A percentile compares a stretch with the other conserved stretches of the same genome.
These are phyloP conservation scores for Monosporascus sp. DNA, from an alignment of 2,329 filamentous ascomycete species.

Conservation along the genomic window DNA sequence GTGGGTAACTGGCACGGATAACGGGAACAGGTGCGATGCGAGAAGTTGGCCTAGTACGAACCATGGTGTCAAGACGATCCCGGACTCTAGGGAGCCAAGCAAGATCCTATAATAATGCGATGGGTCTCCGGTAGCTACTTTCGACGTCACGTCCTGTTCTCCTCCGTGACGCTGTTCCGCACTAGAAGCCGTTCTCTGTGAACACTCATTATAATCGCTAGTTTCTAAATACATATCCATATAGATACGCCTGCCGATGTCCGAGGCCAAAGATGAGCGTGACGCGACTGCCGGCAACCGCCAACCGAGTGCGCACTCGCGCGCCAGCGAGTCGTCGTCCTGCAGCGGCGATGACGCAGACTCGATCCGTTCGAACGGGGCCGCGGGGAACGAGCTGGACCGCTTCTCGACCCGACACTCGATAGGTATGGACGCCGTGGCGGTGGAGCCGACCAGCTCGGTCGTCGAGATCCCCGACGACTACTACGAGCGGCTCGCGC, in stretches of 20 bases:
- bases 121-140: neutral
- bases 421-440: constrained; percentile 22
- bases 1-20: neutral
- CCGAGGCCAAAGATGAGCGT: neutral
- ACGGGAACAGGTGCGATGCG: too few species aligned
- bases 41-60: too few species aligned
- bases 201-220: neutral
- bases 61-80: neutral
- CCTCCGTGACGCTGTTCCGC: neutral
- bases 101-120: neutral
- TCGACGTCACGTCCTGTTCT: neutral
- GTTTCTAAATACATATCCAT: neutral
- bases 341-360: constrained; percentile 9
- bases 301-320: constrained; percentile 1
- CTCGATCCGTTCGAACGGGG: constrained; percentile 7
- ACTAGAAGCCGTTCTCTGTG: neutral
- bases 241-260: neutral
- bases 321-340: constrained; percentile 10
- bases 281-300: neutral
- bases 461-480: constrained; percentile 41
- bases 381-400: constrained; percentile 15
- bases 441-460: constrained; percentile 23
- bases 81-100: neutral
- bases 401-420: constrained; percentile 26
- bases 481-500: constrained; percentile 61